phyloP scores from a whole-genome alignment of 306 rosid genomes.

The Cotoneaster glaucophyllus region DNA sequence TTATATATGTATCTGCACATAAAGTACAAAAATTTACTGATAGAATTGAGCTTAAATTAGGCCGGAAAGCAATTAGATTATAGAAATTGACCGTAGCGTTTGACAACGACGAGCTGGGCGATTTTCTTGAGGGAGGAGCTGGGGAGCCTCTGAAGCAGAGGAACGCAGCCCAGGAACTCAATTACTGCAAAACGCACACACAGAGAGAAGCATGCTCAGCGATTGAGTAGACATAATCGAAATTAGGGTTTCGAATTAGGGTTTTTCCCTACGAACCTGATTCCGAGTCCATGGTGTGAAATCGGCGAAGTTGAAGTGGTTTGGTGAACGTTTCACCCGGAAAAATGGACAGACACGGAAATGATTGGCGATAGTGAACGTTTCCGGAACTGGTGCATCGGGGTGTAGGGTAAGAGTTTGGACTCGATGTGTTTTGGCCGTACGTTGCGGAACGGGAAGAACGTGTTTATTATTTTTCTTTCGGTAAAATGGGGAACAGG shows the following conservation, averaged over 20 bases:
- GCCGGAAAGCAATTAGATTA: neutral
- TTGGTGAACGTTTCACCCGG: neutral
- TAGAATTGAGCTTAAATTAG: neutral
- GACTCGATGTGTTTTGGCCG: neutral
- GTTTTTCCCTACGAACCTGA: conserved; percentile 1
- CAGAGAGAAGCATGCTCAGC: neutral
- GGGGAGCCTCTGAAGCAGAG: conserved; percentile 80
- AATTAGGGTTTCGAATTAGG: neutral
- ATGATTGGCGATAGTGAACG: neutral
- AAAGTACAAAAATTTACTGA: neutral
- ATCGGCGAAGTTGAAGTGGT: neutral
- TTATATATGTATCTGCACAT: neutral
- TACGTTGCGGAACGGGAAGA: too few relatives aligned
- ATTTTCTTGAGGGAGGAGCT: conserved; percentile 59
- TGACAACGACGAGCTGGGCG: conserved; percentile 44
- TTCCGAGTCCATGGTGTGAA: conserved; percentile 17
- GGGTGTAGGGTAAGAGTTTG: neutral
- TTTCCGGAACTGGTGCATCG: neutral
- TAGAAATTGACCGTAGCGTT: conserved; percentile 44
- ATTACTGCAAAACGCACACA: conserved; percentile 44
- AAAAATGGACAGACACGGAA: neutral
- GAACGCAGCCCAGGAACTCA: conserved; percentile 77
- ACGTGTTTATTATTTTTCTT: too few relatives aligned
- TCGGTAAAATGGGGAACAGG: too few relatives aligned
- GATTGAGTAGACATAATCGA: neutral